Conservation (phyloP, 139 green algal genomes). For the Volvox africanus region DNA sequence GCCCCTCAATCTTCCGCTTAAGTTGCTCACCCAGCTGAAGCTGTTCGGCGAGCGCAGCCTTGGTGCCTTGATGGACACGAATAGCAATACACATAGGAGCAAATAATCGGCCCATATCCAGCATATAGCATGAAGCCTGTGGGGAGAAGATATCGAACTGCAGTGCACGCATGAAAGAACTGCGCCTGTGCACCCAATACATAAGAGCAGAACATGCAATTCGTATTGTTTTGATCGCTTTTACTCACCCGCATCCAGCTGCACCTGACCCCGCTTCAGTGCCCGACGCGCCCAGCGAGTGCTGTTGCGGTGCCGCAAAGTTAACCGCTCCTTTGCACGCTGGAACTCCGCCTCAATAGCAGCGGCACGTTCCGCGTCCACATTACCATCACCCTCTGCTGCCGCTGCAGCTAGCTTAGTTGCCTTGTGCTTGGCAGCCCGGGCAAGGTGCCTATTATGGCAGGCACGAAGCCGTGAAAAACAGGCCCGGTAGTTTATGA, state of each 20-base stretch:
- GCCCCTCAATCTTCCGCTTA: slow-evolving; percentile 76
- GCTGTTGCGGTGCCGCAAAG: slow-evolving; percentile 94
- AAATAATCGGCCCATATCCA: too few relatives aligned
- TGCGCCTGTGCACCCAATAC: too few relatives aligned
- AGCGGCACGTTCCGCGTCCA: slow-evolving; percentile 31
- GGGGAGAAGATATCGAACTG: slow-evolving; percentile 2
- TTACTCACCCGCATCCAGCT: slow-evolving; percentile 71
- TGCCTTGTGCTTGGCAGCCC: slow-evolving; percentile 36
- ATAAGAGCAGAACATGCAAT: too few relatives aligned
- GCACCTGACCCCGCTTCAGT: slow-evolving; percentile 80
- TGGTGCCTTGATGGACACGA: slow-evolving; percentile 46
- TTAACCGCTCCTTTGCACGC: slow-evolving; percentile 91
- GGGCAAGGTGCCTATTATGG: slow-evolving; percentile 12
- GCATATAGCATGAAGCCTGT: too few relatives aligned
- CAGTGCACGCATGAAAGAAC: too few relatives aligned
- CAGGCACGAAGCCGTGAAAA: not conserved
- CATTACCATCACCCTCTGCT: slow-evolving; percentile 29
- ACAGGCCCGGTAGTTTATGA: not conserved
- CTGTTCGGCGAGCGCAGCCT: slow-evolving; percentile 89
- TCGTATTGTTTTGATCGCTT: too few relatives aligned
- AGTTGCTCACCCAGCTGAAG: slow-evolving; percentile 89
- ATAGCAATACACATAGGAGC: too few relatives aligned
- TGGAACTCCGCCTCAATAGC: slow-evolving; percentile 79
- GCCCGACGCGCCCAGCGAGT: slow-evolving; percentile 88
- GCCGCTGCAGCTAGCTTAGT: slow-evolving; percentile 8